Evolutionary conservation across 2,329 filamentous ascomycete genomes (phyloP), one percentile per base, ranked within the genome.

Genomic region (Colletotrichum noveboracense): DNA sequence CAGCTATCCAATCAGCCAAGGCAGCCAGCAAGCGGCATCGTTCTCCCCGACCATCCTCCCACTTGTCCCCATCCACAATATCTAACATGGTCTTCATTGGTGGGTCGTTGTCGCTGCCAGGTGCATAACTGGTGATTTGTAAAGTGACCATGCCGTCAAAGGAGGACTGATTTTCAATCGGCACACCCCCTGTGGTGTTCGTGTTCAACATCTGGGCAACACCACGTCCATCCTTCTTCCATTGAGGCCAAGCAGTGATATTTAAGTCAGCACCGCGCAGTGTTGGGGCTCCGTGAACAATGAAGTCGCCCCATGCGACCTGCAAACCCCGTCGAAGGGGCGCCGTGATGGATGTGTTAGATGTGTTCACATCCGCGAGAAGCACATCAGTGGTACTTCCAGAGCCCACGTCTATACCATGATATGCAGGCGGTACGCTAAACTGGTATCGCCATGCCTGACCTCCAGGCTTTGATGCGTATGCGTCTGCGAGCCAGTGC

Each of bases 141-240:
- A 74, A 60, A 14, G 10, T 65, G 3, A 74, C 67, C 71, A 74
- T 74, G n/a, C 71, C 71, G 32, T 74, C 71, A 36, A 71, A 74
- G 3, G 67, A 36, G 10, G 66, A 28, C 7, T 14, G 10, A 7
- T 60, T 65, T 18, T 70, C 66, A 18, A 36, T 18, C 24, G 34
- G 58, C 21, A 71, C 67, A 7, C 71, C 71, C 2, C 71, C 71
- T n/a, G 71, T 74, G 18, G 70, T 58, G 21, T 71, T 74, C 6
- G 24, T 60, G 30, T 74, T 74, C 26, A 74, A 34, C 67, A 74
- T 71, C 18, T 21, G 26, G 7, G 71, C 43, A 6, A 24, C 67
- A 8, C 48, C 71, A 5, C n/a, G 4, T 16, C 67, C 71, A 12
- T 16, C 58, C 21, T 28, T 32, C 36, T 21, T 71, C 67, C 71